These are phyloP conservation scores for Flaveria trinervia DNA, from an alignment of 129 eudicot species.

Conservation along the genomic window DNA sequence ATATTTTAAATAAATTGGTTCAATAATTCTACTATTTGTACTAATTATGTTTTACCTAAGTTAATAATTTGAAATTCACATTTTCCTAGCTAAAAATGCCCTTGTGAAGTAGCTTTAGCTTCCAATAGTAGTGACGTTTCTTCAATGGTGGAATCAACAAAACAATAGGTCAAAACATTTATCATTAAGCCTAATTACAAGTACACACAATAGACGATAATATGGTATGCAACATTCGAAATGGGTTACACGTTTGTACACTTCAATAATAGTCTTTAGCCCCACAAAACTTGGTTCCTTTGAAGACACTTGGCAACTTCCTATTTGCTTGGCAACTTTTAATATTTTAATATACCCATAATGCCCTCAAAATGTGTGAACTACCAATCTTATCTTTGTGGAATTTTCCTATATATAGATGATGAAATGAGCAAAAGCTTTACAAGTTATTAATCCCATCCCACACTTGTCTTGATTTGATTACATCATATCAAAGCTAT, in stretches of 20 bases:
- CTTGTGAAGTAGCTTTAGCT: background rate
- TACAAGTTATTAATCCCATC: conserved; percentile 15
- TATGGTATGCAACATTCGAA: background rate
- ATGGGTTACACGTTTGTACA: conserved; percentile 1
- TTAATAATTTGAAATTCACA: background rate
- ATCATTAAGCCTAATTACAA: background rate
- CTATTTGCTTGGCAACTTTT: conserved; percentile 34
- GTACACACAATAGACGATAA: background rate
- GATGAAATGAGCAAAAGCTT: conserved; percentile 6
- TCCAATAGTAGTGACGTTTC: background rate
- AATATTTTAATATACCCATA: conserved; percentile 12
- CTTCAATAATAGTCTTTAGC: conserved; percentile 22
- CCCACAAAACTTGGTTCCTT: conserved; percentile 25
- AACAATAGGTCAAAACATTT: background rate
- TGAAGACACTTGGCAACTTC: conserved; percentile 41
- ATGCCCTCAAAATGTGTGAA: conserved; percentile 20
- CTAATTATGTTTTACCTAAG: background rate
- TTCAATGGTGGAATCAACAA: background rate
- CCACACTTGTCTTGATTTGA: conserved; percentile 5
- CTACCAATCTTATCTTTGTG: conserved; percentile 32
- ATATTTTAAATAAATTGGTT: background rate
- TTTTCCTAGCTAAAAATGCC: background rate
- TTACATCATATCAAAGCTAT: conserved; percentile 23
- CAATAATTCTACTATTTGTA: background rate
- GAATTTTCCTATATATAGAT: conserved; percentile 33